These are phyloP conservation scores for Arabidopsis suecica DNA, from an alignment of 345 rosid species.

Conservation along the genomic window DNA sequence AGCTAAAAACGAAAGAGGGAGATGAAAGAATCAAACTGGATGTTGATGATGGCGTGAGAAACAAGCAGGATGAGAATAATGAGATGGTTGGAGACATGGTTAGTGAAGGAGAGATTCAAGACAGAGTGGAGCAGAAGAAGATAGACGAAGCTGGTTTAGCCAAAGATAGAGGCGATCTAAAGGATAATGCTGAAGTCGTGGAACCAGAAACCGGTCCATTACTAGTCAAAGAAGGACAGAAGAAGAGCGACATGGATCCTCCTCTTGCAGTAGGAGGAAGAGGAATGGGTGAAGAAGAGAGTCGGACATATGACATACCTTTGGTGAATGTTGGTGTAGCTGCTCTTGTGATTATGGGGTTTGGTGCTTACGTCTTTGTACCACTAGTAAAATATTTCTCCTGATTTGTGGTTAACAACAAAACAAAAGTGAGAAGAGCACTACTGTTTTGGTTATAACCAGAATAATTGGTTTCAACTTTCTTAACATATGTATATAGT, in stretches of 20 bases:
- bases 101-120: constrained; percentile 27
- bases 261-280: neutral
- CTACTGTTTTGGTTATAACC: neutral
- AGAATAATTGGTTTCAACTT: constrained; percentile 20
- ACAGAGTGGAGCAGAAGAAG: neutral
- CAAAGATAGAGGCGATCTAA: constrained; percentile 15
- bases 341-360: constrained; percentile 47
- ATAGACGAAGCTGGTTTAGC: constrained; percentile 14
- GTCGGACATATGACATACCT: constrained; percentile 15
- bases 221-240: constrained; percentile 16
- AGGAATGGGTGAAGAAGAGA: constrained; percentile 1
- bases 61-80: constrained; percentile 3
- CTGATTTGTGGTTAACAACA: constrained; percentile 13
- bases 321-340: constrained; percentile 44
- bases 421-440: neutral
- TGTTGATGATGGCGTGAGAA: constrained; percentile 1
- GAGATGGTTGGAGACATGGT: neutral
- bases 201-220: constrained; percentile 12
- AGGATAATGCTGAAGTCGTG: neutral
- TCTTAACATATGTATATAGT: neutral
- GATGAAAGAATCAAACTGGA: neutral
- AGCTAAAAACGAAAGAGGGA: constrained; percentile 18
- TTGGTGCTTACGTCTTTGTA: constrained; percentile 44
- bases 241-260: constrained; percentile 2
- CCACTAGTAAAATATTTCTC: constrained; percentile 38